Evolutionary conservation across 2,329 filamentous ascomycete genomes (phyloP), one percentile per base, ranked within the genome.

Genomic region (Diplodia corticola): DNA sequence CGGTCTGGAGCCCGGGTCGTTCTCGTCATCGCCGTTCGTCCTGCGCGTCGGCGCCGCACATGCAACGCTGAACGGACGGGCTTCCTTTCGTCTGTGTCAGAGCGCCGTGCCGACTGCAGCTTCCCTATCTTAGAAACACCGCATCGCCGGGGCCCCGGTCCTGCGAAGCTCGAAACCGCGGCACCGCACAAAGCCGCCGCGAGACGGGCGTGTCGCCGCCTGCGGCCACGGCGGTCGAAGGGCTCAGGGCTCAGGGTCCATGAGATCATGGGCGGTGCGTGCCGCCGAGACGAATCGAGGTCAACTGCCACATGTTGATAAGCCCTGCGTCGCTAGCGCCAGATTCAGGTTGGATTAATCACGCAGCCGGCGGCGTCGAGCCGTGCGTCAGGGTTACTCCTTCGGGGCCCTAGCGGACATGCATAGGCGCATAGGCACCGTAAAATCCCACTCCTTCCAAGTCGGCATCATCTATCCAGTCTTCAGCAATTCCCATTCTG

Each of bases 311-410:
- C 40, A 60, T 60, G 40, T 54, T 46, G 64, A 65, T 65, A 65
- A 65, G 64, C 53, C 51, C 20, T 55, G 63, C 20, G 28, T 54
- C 44, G 51, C 20, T 65, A 57, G 48, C 35, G 53, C 46, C 33
- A 65, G 44, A 65, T 59, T 54, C 53, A 65, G 59, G 64, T 46
- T 40, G 64, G 54, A 51, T 65, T 65, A 65, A 65, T 65, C 53
- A 65, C 64, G 64, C 64, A 65, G 53, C 54, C 35, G 48, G 64
- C 46, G 64, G 54, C 64, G 54, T 64, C 48, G 51, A 60, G 64
- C 53, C 53, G 28, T 44, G 51, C 46, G 53, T 59, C 64, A 65
- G 54, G 64, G 54, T 60, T 65, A 30, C 44, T 30, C 22, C 44
- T 35, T 37, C 12, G 28, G 50, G 57, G 64, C 49, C 51, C 50